Evolutionary conservation across 2,329 filamentous ascomycete genomes (phyloP), one percentile per base, ranked within the genome.

Genomic region (Berkeleyomyces rouxiae): DNA sequence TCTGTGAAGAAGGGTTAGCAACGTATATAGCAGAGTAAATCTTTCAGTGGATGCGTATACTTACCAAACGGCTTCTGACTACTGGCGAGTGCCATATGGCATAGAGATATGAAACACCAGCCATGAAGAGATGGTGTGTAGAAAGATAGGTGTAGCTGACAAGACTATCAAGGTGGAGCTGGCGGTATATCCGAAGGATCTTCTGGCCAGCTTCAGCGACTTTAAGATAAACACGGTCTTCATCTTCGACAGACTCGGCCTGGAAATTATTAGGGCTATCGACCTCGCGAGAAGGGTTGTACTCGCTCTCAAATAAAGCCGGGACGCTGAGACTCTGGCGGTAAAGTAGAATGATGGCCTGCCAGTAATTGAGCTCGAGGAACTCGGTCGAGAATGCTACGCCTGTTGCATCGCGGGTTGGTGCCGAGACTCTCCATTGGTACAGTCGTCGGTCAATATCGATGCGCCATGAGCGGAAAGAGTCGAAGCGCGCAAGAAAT

Each of bases 131-230:
- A 73, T 97, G 91, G 71, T 97, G 92, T 0, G 93, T 96, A 1
- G 93, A 91, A 61, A 97, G 76, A 72, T 95, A 97, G 0, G 92
- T 97, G 71, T 96, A 96, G 73, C 96, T 97, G 62, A 97, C 92
- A 47, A 96, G 79, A 61, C 90, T 87, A 63, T 90, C 83, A 7
- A 91, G 79, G 72, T 97, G 92, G 65, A 97, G 77, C 70, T 96
- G 89, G 61, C 92, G 80, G 73, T 97, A 97, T 43, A 96, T 80
- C 65, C 91, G 87, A 70, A 97, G 75, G 2, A 96, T 92, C 74
- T 88, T 93, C 72, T 96, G 91, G 0, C 92, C 92, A 40, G 92
- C 92, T 74, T 96, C 91, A 0, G 93, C 93, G 37, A 96, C 90
- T 73, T 96, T 96, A 67, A 95, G 79, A 70, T 95, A 96, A 53